These are phyloP conservation scores for Salix exigua DNA, from an alignment of 345 rosid species.

Conservation along the genomic window DNA sequence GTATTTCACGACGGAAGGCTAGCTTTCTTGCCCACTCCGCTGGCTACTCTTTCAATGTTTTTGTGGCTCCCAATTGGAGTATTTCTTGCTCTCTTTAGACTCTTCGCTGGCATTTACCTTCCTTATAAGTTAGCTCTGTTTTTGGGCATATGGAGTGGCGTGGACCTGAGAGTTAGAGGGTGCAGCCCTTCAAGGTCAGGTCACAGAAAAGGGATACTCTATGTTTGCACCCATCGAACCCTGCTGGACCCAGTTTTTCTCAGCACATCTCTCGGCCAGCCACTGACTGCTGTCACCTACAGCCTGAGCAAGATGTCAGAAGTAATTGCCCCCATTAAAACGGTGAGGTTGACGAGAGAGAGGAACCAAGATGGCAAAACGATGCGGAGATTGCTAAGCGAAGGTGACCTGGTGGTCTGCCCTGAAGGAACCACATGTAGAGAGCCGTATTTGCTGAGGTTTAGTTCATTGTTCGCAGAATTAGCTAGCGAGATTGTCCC, in stretches of 20 bases:
- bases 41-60: slow-evolving; percentile 66
- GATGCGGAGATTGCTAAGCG: slow-evolving; percentile 58
- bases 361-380: slow-evolving; percentile 58
- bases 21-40: slow-evolving; percentile 89
- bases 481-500: slow-evolving; percentile 61
- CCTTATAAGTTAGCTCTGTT: slow-evolving; percentile 53
- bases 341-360: slow-evolving; percentile 76
- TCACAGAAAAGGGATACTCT: slow-evolving; percentile 55
- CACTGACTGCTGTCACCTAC: slow-evolving; percentile 82
- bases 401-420: slow-evolving; percentile 85
- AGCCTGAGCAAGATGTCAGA: slow-evolving; percentile 88
- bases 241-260: slow-evolving; percentile 86
- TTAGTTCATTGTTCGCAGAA: slow-evolving; percentile 88
- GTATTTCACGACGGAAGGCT: slow-evolving; percentile 95
- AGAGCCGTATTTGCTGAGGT: slow-evolving; percentile 83
- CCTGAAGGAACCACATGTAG: slow-evolving; percentile 97
- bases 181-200: slow-evolving; percentile 5
- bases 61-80: slow-evolving; percentile 76
- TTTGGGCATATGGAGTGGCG: slow-evolving; percentile 46
- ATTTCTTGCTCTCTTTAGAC: slow-evolving; percentile 53
- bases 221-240: slow-evolving; percentile 84
- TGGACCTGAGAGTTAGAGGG: slow-evolving; percentile 40
- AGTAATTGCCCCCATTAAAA: slow-evolving; percentile 69
- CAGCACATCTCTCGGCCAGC: slow-evolving; percentile 48
- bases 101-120: slow-evolving; percentile 51